Conservation (phyloP, 768 basidiomycete genomes). For the Exsudoporus frostii region DNA sequence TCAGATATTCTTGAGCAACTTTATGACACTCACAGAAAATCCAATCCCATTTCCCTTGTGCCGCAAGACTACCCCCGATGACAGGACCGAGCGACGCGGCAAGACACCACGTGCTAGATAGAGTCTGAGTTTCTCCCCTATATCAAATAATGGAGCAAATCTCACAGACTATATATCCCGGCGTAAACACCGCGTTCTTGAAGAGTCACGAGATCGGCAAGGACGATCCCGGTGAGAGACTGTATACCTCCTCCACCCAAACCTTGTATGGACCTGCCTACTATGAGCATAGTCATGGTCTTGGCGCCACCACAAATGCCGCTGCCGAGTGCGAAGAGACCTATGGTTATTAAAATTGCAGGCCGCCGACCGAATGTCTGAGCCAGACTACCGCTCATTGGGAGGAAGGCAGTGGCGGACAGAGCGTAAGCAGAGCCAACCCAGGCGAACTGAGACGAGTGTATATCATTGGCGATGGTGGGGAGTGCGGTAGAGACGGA, state of each 20-base stretch:
- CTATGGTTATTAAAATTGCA: slow-evolving; percentile 30
- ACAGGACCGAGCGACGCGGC: slow-evolving; percentile 35
- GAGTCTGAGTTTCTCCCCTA: background rate
- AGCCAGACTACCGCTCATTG: slow-evolving; percentile 33
- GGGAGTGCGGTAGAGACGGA: background rate
- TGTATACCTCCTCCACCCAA: slow-evolving; percentile 41
- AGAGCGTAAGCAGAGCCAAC: background rate
- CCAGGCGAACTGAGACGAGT: background rate
- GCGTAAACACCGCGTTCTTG: slow-evolving; percentile 40
- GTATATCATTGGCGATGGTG: background rate
- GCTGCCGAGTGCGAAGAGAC: slow-evolving; percentile 41
- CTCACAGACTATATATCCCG: slow-evolving; percentile 37
- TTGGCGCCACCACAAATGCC: slow-evolving; percentile 40
- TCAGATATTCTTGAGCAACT: background rate
- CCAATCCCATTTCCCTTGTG: slow-evolving; percentile 38
- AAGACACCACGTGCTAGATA: slow-evolving; percentile 33
- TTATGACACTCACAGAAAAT: slow-evolving; percentile 33
- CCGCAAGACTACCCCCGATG: slow-evolving; percentile 35
- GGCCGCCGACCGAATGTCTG: slow-evolving; percentile 40
- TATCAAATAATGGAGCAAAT: background rate
- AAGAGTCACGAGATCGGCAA: slow-evolving; percentile 47
- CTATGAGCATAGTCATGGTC: slow-evolving; percentile 41
- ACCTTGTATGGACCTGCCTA: slow-evolving; percentile 40
- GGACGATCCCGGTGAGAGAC: slow-evolving; percentile 38
- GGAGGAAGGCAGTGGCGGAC: background rate